Evolutionary conservation across 352 stramenopile genomes (phyloP), one percentile per base, ranked within the genome.

Genomic region (Pythium aristosporum): DNA sequence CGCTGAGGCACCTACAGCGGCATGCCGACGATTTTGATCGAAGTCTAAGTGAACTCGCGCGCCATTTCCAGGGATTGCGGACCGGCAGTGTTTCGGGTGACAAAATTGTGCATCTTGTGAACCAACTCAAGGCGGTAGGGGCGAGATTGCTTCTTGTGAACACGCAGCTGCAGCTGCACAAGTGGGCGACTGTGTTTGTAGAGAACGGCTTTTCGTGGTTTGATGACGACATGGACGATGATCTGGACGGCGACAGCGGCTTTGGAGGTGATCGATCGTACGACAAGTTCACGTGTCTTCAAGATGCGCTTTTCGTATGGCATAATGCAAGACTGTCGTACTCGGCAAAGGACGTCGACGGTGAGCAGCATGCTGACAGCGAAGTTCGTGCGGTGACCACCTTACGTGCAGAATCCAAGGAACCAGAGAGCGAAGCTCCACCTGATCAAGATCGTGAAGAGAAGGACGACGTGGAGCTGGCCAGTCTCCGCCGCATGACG

Each of bases 231-330:
- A 42, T 79, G 44, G 70, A 82, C 16, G 73, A 69, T 37, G 57
- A 72, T 76, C 25, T 52, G 23, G 57, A 59, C 12, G 46, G 42
- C 12, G 28, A 57, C 41, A 15, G 50, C 20, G 32, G 20, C 10
- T 20, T 64, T 5, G 61, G 79, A 42, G 56, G 55, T 7, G 77
- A 85, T 25, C 74, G 77, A 50, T 89, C 82, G 7, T 92, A 92
- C 59, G 83, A 92, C 72, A 90, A 89, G 52, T 92, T 91, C 37
- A 92, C 84, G 13, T 92, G 84, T 63, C 71, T 92, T 11, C 84
- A 92, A 67, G 84, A 92, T 44, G 84, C 81, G 5, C 60, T 92
- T 37, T 78, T 75, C 20, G 77, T 91, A 53, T 92, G 84, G 84
- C 84, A 92, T 51, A 81, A 86, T 12, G 55, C 75, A 32, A 75